Base-by-base conservation (phyloP, 2,329 filamentous ascomycete species). In the Epichloe glyceriae region DNA sequence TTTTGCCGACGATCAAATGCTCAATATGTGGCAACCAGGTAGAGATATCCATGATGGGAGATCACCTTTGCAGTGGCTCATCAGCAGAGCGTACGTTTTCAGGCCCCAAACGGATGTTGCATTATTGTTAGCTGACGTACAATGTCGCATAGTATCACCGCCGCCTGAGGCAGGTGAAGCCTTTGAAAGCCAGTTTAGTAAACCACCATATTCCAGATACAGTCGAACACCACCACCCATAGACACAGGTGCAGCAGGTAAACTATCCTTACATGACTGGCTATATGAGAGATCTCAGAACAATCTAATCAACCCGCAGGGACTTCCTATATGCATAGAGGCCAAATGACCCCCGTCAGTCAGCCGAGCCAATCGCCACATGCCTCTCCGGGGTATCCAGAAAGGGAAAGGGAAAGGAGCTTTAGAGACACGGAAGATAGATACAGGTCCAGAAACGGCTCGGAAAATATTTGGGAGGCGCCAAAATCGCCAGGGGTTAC, bases 1-100 rank as follows among this genome's bases (percentile, higher is more conserved):
- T 90, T 56, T 73, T 93, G 72, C 87, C 88, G 62, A 82, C 82
- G 22, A 86, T 95, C 69, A 95, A 91, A 74, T 95, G 88, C 69
- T 94, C 88, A 49, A 82, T 76, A 70, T 95, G 88, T 64, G 79
- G 81, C 40, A 67, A 72, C 40, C 80, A 90, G 60, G 86, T 95
- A 53, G 84, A 90, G 62, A 93, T 95, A 58, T 84, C 85, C 40
- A 73, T 83, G 65, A 86, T 95, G 83, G 88, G 87, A 54, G 88
- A 94, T 55, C 89, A 95, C 71, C 65, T 87, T 54, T 95, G 89
- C 66, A 66, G 66, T 44, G 70, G 66, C 52, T 62, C 69, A 53
- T 62, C 72, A 67, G 69, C 70, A 61, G 75, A 76, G 61, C 64
- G 78, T 73, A 66, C 57, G 64, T 46, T 39, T 17, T 14, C 39